These are phyloP conservation scores for Furcasterigmium sp. DNA, from an alignment of 2,329 filamentous ascomycete genomes.

Conservation along the genomic window DNA sequence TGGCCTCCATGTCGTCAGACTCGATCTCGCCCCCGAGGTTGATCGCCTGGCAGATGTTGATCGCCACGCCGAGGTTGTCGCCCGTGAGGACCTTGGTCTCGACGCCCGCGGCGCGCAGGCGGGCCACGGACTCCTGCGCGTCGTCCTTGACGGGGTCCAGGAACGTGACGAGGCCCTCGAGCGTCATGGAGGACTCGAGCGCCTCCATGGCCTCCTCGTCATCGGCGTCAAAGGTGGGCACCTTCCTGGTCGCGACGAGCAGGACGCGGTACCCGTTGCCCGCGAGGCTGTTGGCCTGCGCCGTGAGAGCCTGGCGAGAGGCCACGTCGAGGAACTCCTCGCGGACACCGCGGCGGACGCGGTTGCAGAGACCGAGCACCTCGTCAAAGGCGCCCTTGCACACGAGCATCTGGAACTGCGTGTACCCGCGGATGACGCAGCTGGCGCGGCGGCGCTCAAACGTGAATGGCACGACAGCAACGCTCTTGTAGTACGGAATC, in stretches of 20 bases:
- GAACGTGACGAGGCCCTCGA: constrained; percentile 20
- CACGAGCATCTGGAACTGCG: constrained; percentile 18
- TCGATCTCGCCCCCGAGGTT: constrained; percentile 13
- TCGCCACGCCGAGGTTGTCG: constrained; percentile 19
- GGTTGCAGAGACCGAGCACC: constrained; percentile 15
- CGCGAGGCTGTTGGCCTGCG: constrained; percentile 12
- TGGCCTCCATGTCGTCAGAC: constrained; percentile 15
- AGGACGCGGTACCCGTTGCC: constrained; percentile 16
- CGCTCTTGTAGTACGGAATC: constrained; percentile 15
- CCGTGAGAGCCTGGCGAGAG: constrained; percentile 9
- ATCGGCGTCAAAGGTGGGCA: constrained; percentile 1
- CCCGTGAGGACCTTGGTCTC: constrained; percentile 21
- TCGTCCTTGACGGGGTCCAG: constrained; percentile 22
- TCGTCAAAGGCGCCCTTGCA: constrained; percentile 24
- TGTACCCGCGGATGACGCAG: constrained; percentile 15
- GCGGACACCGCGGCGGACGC: constrained; percentile 11
- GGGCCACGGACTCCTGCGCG: constrained; percentile 16
- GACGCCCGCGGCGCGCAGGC: constrained; percentile 17
- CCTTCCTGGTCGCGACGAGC: constrained; percentile 15
- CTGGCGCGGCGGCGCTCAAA: constrained; percentile 19
- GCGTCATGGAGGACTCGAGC: constrained; percentile 17
- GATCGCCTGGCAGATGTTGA: constrained; percentile 20
- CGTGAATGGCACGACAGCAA: constrained; percentile 17
- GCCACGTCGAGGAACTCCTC: constrained; percentile 12
- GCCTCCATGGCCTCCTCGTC: constrained; percentile 14